A percentile compares a stretch with the other conserved stretches of the same genome.
Evolutionary conservation across 352 stramenopile species (phyloP).

Genomic region (Globisporangium nunn): DNA sequence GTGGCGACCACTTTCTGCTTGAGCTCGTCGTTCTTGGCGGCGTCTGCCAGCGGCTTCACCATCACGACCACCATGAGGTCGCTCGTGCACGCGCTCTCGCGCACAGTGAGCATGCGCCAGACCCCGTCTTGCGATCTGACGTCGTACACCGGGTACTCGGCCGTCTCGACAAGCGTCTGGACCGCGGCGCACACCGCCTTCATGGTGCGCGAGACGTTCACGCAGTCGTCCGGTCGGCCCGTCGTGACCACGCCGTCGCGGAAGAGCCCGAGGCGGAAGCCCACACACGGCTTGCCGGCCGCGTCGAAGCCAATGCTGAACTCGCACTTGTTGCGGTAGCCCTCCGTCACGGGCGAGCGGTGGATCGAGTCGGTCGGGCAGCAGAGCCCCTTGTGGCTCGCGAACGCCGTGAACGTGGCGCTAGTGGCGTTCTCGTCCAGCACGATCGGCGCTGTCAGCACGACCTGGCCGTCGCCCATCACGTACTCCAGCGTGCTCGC

Average conservation of each 20-base stretch:
- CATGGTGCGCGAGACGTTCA: constrained; percentile 79
- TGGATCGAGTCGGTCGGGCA: constrained; percentile 86
- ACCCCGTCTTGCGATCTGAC: constrained; percentile 61
- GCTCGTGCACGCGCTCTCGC: constrained; percentile 52
- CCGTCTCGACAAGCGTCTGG: constrained; percentile 51
- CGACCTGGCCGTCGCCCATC: constrained; percentile 23
- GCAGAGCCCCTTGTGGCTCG: constrained; percentile 77
- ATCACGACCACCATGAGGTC: constrained; percentile 80
- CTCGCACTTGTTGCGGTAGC: constrained; percentile 97
- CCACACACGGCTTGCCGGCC: constrained; percentile 69
- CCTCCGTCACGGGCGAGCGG: constrained; percentile 72
- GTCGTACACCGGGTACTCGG: constrained; percentile 61
- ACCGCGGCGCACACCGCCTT: constrained; percentile 67
- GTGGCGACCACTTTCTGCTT: constrained; percentile 35
- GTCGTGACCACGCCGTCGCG: constrained; percentile 69
- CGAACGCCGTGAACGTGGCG: constrained; percentile 42
- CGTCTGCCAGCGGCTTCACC: constrained; percentile 43
- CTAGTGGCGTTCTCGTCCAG: constrained; percentile 7
- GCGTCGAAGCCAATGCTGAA: constrained; percentile 92
- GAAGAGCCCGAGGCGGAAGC: constrained; percentile 85
- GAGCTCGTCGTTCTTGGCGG: constrained; percentile 27
- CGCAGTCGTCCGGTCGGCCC: constrained; percentile 54
- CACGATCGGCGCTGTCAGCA: constrained; percentile 26
- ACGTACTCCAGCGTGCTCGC: constrained; percentile 33
- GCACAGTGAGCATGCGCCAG: constrained; percentile 74